These are phyloP conservation scores for Blastobotrys arbuscula DNA, from an alignment of 1,139 yeast genomes.

Conservation along the genomic window DNA sequence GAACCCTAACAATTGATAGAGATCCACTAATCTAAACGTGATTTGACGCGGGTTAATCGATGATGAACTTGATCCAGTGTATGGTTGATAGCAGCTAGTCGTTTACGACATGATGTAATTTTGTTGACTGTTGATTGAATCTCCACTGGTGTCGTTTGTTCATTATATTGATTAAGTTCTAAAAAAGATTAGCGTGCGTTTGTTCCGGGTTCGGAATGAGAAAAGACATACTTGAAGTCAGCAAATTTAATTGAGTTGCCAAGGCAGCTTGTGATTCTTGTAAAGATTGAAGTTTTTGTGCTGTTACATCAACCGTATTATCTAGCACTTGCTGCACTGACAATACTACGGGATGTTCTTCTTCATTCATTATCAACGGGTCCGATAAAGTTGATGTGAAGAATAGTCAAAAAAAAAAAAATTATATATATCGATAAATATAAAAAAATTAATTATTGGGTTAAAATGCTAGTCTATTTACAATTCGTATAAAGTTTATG, in stretches of 20 bases:
- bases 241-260: constrained; percentile 22
- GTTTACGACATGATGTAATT: constrained; percentile 20
- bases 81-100: constrained; percentile 19
- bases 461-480: background rate
- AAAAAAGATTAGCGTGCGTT: too few species aligned
- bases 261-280: constrained; percentile 28
- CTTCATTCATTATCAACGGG: background rate
- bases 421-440: background rate
- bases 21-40: constrained; percentile 10
- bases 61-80: constrained; percentile 21
- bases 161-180: constrained; percentile 23
- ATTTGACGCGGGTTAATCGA: constrained; percentile 19
- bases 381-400: background rate
- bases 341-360: constrained; percentile 2
- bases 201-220: background rate
- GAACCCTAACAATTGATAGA: too few species aligned
- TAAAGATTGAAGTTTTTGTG: constrained; percentile 25
- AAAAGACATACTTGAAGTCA: constrained; percentile 21
- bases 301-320: constrained; percentile 27
- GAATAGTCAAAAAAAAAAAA: background rate
- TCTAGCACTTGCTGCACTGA: constrained; percentile 20
- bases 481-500: background rate
- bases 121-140: constrained; percentile 19
- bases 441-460: too few species aligned
- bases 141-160: constrained; percentile 21